These are phyloP conservation scores for Cladosporium sp. DNA, from an alignment of 2,329 filamentous ascomycete species.

Conservation along the genomic window DNA sequence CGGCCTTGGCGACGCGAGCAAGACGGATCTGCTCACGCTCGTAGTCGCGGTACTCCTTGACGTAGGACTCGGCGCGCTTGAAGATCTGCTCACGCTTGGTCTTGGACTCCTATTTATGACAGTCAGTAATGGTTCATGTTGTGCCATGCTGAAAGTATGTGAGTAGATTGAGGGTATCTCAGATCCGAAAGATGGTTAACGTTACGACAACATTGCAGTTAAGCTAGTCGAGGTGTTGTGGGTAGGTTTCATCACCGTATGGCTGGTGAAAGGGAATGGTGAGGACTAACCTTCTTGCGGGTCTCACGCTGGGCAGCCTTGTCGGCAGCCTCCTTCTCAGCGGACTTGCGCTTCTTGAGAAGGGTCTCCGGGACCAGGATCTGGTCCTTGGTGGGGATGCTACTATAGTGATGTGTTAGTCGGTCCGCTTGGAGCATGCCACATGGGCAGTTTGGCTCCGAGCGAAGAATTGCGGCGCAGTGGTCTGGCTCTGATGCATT, in stretches of 20 bases:
- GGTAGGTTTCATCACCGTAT: conserved; percentile 84
- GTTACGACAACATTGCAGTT: conserved; percentile 91
- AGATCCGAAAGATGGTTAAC: conserved; percentile 99
- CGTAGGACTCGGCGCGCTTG: conserved; percentile 99
- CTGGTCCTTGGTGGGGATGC: conserved; percentile 91
- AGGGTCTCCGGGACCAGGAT: conserved; percentile 98
- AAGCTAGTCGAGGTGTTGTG: conserved; percentile 80
- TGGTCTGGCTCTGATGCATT: conserved; percentile 65
- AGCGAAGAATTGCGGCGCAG: conserved; percentile 91
- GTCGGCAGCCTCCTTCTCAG: conserved; percentile 98
- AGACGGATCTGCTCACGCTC: conserved; percentile 99
- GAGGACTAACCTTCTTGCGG: conserved; percentile 78
- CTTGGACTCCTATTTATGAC: conserved; percentile 78
- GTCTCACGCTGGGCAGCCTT: conserved; percentile 58
- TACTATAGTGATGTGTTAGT: conserved; percentile 67
- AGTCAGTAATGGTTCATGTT: conserved; percentile 38
- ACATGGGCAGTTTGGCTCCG: conserved; percentile 57
- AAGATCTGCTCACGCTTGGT: conserved; percentile 98
- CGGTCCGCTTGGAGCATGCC: conserved; percentile 67
- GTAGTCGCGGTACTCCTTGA: conserved; percentile 97
- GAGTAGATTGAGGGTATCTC: conserved; percentile 50
- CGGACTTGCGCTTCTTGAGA: conserved; percentile 99
- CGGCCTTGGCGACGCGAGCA: conserved; percentile 82
- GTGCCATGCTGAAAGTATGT: conserved; percentile 10
- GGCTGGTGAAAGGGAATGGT: conserved; percentile 24